Conservation (phyloP, 78 protist genomes). For the Planoprotostelium fungivorum region DNA sequence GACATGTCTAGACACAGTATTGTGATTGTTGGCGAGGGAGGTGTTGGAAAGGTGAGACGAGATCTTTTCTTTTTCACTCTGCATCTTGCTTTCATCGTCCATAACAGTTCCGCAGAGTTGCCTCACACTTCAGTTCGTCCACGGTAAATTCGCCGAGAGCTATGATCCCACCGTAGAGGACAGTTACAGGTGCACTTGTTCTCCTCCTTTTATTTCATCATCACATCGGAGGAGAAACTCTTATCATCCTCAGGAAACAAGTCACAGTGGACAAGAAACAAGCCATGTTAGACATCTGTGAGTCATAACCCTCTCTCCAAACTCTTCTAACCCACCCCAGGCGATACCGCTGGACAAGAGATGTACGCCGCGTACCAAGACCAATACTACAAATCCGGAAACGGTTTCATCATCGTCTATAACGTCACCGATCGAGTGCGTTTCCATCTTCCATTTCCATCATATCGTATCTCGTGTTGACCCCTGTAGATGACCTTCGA, state of each 20-base stretch:
- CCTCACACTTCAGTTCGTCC: background rate
- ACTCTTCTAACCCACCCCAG: background rate
- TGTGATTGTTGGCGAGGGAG: background rate
- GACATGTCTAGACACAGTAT: background rate
- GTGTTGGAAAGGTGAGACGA: background rate
- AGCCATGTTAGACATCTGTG: background rate
- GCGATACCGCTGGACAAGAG: background rate
- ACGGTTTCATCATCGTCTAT: background rate
- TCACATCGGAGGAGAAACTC: background rate
- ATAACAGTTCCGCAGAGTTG: background rate
- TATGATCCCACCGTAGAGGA: background rate
- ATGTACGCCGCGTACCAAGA: background rate
- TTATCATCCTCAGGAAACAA: background rate
- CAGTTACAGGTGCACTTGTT: background rate
- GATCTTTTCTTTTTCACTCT: too few species aligned
- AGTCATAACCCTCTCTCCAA: background rate
- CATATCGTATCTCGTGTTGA: too few species aligned
- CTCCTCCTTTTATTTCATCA: too few species aligned
- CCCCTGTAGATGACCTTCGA: background rate
- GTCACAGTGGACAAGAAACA: background rate
- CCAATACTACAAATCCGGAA: background rate
- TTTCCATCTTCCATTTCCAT: background rate
- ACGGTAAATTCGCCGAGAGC: background rate
- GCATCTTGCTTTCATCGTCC: background rate
- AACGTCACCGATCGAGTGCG: background rate